Evolutionary conservation across 495 filamentous ascomycete species (phyloP), one percentile per base, ranked within the genome.

Genomic region (Xylaria scruposa): DNA sequence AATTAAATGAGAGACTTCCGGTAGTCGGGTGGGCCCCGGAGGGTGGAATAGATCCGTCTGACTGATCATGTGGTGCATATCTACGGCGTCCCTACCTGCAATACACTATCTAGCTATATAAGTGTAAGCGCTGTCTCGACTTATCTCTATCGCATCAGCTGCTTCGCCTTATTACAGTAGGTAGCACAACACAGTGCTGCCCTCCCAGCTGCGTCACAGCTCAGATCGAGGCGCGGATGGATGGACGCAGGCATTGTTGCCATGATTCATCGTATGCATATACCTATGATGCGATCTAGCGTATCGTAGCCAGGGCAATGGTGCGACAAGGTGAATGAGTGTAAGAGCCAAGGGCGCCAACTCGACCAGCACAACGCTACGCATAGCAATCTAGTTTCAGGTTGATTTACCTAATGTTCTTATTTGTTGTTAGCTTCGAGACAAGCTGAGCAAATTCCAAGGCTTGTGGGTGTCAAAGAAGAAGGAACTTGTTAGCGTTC

Each of bases 21-120:
- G 19, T 38, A 31, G 62, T 24, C 51, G 26, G n/a, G 65, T 67
- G 31, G 46, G 31, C 5, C 64, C 46, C 2, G 61, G 19, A 15
- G 40, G 40, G 29, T 38, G 58, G 58, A 60, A 60, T 19, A 60
- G 33, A 60, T 40, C 33, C 58, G 33, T 38, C 62, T 65, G 24
- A 65, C 38, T 51, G 62, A 65, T 65, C 62, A 65, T 56, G 51
- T 53, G 65, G 36, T 38, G 36, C 24, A 58, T 60, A 19, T 5
- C 17, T n/a, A 38, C 19, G 15, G 31, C 56, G 19, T n/a, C 29
- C 29, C 29, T 58, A 38, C 36, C 36, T 38, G 36, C 36, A 8
- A 38, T 38, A 38, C 36, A 7, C 36, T 38, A 38, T 38, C 6
- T 38, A 38, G 8, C 6, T 38, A 38, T 2, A 12, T 42, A 42